Percentiles rank a stretch among this genome's conserved stretches.
phyloP scores from a whole-genome alignment of 352 stramenopile species.

The Phytophthora idaei region DNA sequence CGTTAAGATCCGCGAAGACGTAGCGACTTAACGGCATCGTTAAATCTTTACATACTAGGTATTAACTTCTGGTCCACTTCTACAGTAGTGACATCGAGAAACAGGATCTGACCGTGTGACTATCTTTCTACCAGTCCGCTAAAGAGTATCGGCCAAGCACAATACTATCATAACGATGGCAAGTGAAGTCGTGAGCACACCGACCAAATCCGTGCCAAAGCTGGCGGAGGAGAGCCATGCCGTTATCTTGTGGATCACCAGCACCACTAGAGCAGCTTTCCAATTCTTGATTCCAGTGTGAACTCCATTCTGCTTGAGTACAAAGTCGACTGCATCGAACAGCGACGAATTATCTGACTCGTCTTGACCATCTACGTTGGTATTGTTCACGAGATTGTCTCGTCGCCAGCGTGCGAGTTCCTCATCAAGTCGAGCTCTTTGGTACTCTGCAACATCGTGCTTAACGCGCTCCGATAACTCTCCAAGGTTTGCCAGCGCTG shows the following conservation, averaged over 20 bases:
- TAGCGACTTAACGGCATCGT: neutral
- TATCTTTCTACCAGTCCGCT: neutral
- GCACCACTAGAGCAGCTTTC: slow-evolving; percentile 13
- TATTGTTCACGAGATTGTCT: neutral
- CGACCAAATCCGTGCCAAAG: slow-evolving; percentile 11
- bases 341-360: slow-evolving; percentile 5
- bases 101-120: no score
- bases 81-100: no score
- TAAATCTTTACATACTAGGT: no score
- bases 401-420: slow-evolving; percentile 15
- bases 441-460: slow-evolving; percentile 22
- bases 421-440: slow-evolving; percentile 22
- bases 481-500: slow-evolving; percentile 11
- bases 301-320: slow-evolving; percentile 22
- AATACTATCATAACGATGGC: slow-evolving; percentile 8
- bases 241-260: slow-evolving; percentile 19
- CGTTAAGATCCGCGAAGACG: slow-evolving; percentile 3
- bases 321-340: slow-evolving; percentile 9
- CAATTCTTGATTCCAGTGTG: slow-evolving; percentile 20
- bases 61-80: no score
- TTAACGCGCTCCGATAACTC: slow-evolving; percentile 25
- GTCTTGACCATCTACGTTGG: neutral
- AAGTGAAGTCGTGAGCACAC: slow-evolving; percentile 6
- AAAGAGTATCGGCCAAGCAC: slow-evolving; percentile 10
- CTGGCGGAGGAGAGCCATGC: slow-evolving; percentile 21